Conservation (phyloP, 108 stramenopile genomes). For the Cyclotella sp. region DNA sequence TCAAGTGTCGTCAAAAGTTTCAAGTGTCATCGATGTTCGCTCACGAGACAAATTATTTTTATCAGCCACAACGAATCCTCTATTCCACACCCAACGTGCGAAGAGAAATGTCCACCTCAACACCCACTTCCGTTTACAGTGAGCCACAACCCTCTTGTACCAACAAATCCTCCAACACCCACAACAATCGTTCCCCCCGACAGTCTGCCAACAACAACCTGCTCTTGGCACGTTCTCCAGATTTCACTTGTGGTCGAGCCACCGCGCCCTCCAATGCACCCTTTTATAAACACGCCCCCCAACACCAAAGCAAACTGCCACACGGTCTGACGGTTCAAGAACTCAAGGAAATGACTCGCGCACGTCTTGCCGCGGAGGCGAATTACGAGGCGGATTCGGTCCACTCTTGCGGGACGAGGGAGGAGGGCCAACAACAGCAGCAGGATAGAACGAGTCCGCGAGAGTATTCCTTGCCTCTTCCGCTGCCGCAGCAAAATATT, state of each 20-base stretch:
- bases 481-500: background rate
- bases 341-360: conserved; percentile 93
- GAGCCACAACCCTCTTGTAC: conserved; percentile 17
- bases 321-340: conserved; percentile 93
- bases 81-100: conserved; percentile 31
- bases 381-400: conserved; percentile 22
- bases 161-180: conserved; percentile 12
- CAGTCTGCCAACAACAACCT: background rate
- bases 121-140: conserved; percentile 34
- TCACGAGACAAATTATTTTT: background rate
- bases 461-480: conserved; percentile 4
- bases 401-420: background rate
- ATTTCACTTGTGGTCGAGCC: conserved; percentile 11
- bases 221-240: conserved; percentile 22
- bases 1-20: too few relatives aligned
- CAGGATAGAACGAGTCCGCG: conserved; percentile 7
- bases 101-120: conserved; percentile 30
- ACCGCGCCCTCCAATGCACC: background rate
- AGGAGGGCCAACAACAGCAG: background rate
- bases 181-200: conserved; percentile 15
- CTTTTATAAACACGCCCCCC: background rate
- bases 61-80: conserved; percentile 28
- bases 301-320: conserved; percentile 67
- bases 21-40: background rate
- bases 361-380: conserved; percentile 81